phyloP scores from a whole-genome alignment of 2,329 filamentous ascomycete genomes.

The Thermomyces lanuginosus region DNA sequence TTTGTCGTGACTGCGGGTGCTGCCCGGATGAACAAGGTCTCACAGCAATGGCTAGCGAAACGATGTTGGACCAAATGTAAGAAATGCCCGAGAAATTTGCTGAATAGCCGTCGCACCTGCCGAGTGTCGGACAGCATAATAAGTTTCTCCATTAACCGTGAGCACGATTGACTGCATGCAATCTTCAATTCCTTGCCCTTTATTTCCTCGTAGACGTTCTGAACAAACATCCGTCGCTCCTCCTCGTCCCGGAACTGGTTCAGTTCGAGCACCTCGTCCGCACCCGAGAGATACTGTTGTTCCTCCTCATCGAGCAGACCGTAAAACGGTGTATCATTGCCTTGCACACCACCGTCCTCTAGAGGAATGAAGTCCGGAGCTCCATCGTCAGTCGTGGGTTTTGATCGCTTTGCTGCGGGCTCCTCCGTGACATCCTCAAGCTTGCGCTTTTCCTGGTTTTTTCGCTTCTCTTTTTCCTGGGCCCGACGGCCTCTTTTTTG shows the following conservation, averaged over 20 bases:
- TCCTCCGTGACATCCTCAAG: slow-evolving; percentile 19
- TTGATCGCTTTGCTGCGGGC: slow-evolving; percentile 23
- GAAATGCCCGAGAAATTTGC: slow-evolving; percentile 73
- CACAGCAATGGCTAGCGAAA: slow-evolving; percentile 94
- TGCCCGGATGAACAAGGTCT: slow-evolving; percentile 73
- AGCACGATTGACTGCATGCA: slow-evolving; percentile 89
- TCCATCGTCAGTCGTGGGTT: slow-evolving; percentile 14
- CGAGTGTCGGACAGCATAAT: slow-evolving; percentile 61
- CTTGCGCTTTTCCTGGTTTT: slow-evolving; percentile 23
- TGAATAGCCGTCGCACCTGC: slow-evolving; percentile 77
- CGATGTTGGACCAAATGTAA: slow-evolving; percentile 81
- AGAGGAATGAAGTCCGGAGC: slow-evolving; percentile 25
- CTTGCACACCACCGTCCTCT: slow-evolving; percentile 11
- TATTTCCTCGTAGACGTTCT: slow-evolving; percentile 73
- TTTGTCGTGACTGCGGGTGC: slow-evolving; percentile 66
- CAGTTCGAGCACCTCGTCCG: slow-evolving; percentile 75
- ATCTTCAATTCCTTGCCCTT: slow-evolving; percentile 89
- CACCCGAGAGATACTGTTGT: slow-evolving; percentile 85
- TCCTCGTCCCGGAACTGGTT: slow-evolving; percentile 72
- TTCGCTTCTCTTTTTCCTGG: slow-evolving; percentile 23
- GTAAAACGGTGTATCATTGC: slow-evolving; percentile 60
- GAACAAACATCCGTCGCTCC: slow-evolving; percentile 53
- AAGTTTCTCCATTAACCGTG: slow-evolving; percentile 76
- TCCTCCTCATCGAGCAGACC: slow-evolving; percentile 85
- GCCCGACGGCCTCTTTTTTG: slow-evolving; percentile 32